Conservation (phyloP, 202 grass and related monocot species). For the Saccharum hybrid region DNA sequence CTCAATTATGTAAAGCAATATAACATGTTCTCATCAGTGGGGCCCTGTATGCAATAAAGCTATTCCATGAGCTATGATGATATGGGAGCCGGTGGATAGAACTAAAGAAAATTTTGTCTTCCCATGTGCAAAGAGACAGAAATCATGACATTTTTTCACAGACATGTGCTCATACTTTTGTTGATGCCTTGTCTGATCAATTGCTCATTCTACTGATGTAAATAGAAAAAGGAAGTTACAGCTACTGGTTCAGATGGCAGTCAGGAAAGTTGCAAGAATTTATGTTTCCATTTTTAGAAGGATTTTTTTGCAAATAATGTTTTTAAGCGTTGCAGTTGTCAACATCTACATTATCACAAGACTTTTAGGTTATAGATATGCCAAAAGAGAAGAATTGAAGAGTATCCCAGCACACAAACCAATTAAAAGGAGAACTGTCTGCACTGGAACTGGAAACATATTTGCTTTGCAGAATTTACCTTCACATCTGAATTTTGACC, state of each 20-base stretch:
- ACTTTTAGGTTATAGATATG: constrained; percentile 14
- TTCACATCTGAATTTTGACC: constrained; percentile 37
- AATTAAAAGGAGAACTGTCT: constrained; percentile 9
- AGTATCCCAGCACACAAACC: background rate
- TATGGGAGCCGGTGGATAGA: constrained; percentile 35
- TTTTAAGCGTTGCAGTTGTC: constrained; percentile 23
- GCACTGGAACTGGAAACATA: background rate
- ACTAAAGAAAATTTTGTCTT: constrained; percentile 45
- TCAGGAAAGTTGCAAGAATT: constrained; percentile 2
- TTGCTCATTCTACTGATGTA: constrained; percentile 18
- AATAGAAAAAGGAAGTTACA: constrained; percentile 35
- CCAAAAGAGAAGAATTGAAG: constrained; percentile 5
- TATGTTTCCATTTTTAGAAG: background rate
- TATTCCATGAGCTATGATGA: constrained; percentile 25
- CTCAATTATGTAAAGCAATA: constrained; percentile 33
- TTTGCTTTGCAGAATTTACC: constrained; percentile 36
- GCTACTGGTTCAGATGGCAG: constrained; percentile 31
- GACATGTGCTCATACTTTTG: constrained; percentile 6
- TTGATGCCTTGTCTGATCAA: constrained; percentile 14
- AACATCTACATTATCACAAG: constrained; percentile 18
- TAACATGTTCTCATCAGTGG: constrained; percentile 31
- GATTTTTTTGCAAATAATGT: background rate
- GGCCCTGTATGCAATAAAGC: constrained; percentile 39
- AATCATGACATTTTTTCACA: constrained; percentile 25
- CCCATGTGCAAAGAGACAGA: constrained; percentile 39